These are phyloP conservation scores for Barbarea vulgaris DNA, from an alignment of 345 rosid species.

Conservation along the genomic window DNA sequence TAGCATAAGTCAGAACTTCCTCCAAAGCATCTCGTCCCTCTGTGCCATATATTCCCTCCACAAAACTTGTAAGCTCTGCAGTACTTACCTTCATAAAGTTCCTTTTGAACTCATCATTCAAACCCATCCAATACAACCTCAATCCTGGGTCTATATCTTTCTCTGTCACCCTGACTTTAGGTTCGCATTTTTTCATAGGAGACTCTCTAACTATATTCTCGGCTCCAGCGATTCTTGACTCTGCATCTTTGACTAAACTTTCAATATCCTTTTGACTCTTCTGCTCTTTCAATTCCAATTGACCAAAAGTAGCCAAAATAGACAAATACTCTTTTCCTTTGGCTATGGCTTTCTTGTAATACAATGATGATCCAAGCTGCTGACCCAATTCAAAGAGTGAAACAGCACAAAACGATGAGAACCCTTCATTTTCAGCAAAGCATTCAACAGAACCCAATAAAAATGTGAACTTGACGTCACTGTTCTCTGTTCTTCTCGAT, in stretches of 20 bases:
- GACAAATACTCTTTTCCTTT: not conserved
- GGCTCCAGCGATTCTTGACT: not conserved
- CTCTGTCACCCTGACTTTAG: not conserved
- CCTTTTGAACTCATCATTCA: conserved; percentile 5
- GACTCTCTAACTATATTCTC: not conserved
- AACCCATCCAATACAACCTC: not conserved
- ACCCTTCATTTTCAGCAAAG: not conserved
- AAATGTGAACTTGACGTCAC: not conserved
- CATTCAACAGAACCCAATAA: not conserved
- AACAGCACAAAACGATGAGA: not conserved
- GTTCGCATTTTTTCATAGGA: not conserved
- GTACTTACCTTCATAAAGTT: not conserved
- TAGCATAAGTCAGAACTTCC: not conserved
- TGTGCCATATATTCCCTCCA: not conserved
- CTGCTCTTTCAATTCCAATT: not conserved
- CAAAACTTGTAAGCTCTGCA: not conserved
- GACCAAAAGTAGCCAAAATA: not conserved
- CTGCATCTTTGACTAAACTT: conserved; percentile 10
- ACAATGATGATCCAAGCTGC: not conserved
- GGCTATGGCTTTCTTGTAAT: not conserved
- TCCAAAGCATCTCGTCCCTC: conserved; percentile 5
- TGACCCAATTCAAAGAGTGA: not conserved
- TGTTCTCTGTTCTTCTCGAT: not conserved
- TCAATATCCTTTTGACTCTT: not conserved
- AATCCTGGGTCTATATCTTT: not conserved